These are phyloP conservation scores for Cymodocea nodosa DNA, from an alignment of 116 monocot genomes.

Conservation along the genomic window DNA sequence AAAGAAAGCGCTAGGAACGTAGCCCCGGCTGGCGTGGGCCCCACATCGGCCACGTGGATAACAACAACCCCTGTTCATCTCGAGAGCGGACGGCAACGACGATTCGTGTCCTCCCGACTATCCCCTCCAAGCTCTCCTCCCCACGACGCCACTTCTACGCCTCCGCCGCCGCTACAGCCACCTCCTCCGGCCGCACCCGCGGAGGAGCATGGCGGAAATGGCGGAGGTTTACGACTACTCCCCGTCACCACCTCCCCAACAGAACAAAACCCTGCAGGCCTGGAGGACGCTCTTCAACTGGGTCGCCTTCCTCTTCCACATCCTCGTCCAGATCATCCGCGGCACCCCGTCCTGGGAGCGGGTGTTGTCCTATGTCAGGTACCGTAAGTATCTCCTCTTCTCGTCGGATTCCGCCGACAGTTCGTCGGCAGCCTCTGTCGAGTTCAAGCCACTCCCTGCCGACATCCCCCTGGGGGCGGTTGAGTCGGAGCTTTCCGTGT, in stretches of 20 bases:
- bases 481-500: not conserved
- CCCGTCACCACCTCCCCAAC: not conserved
- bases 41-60: too few relatives aligned
- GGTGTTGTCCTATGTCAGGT: slow-evolving; percentile 9
- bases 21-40: too few relatives aligned
- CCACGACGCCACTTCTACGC: not conserved
- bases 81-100: too few relatives aligned
- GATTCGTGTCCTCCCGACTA: too few relatives aligned
- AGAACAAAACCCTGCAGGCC: slow-evolving; percentile 10
- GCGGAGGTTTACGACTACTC: slow-evolving; percentile 6
- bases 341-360: slow-evolving; percentile 25
- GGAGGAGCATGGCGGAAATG: slow-evolving; percentile 15
- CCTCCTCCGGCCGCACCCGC: not conserved
- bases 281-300: slow-evolving; percentile 22
- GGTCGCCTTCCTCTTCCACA: slow-evolving; percentile 18
- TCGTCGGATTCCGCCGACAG: not conserved
- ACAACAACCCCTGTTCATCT: too few relatives aligned
- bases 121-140: slow-evolving; percentile 7
- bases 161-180: too few relatives aligned
- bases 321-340: slow-evolving; percentile 33
- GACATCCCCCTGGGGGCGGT: slow-evolving; percentile 5
- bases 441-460: slow-evolving; percentile 13
- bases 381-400: slow-evolving; percentile 2
- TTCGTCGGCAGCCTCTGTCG: not conserved
- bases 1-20: too few relatives aligned